Evolutionary conservation across 2,329 filamentous ascomycete species (phyloP), one percentile per base, ranked within the genome.

Genomic region (Colletotrichum somersetense): DNA sequence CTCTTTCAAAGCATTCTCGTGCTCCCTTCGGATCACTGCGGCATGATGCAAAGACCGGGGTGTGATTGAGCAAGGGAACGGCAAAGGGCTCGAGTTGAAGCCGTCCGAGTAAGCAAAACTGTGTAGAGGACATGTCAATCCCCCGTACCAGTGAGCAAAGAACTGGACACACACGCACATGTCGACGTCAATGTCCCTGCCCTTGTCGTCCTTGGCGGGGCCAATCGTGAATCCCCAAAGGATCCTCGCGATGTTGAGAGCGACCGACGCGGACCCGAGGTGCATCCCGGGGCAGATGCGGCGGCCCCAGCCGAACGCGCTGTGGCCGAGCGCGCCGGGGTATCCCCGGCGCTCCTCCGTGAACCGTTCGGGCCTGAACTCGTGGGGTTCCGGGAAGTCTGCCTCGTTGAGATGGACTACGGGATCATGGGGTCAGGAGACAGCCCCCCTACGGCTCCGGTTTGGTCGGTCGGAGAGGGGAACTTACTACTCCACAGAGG

Each of bases 221-320:
- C 67, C 72, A 7, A 85, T 77, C 0, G 85, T 76, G 57, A 89
- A 89, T 0, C 82, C 88, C 89, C 88, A 91, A 0, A 91, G 77
- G 0, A 87, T 79, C 1, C 84, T 82, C 0, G 86, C 81, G 26
- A 87, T 83, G 46, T 82, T 84, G 1, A 87, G 76, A 1, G 81
- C 80, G 0, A 89, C 80, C 0, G 84, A 88, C 0, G 86, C 83
- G 57, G 86, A 84, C 0, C 86, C 87, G 1, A 90, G 81, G 66
- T 90, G 87, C 74, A 88, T 80, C 0, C 83, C 83, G 0, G 83
- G 83, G 18, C 83, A 85, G n/a, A 84, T 76, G 0, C 83, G 77
- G 8, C 83, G 79, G 0, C 83, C 83, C 82, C 82, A 84, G 6
- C 83, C 83, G 50, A 85, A 85, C 0, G 82, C 82, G 12, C 82